Percentiles rank a stretch among this genome's conserved stretches.
Evolutionary conservation across 495 filamentous ascomycete species (phyloP).

Genomic region (Chaetomidium leptoderma): DNA sequence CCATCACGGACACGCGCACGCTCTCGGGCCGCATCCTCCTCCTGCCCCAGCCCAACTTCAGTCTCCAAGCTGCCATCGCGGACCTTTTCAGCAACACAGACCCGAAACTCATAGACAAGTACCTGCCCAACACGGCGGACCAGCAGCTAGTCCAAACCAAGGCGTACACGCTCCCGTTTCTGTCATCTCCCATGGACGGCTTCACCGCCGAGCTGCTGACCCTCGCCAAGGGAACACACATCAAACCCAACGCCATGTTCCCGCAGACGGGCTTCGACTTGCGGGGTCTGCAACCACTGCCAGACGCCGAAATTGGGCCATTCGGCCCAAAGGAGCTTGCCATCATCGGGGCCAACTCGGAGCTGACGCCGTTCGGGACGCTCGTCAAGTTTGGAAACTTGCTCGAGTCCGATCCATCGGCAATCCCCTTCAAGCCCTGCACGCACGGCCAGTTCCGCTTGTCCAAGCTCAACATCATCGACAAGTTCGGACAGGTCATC

Average conservation of each 20-base stretch:
- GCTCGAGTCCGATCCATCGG: neutral
- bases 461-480: constrained; percentile 48
- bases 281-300: too few relatives aligned
- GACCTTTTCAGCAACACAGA: constrained; percentile 36
- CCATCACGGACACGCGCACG: constrained; percentile 32
- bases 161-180: constrained; percentile 28
- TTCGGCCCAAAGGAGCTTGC: too few relatives aligned
- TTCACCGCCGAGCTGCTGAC: constrained; percentile 44
- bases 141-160: neutral
- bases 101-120: neutral
- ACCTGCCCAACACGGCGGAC: neutral
- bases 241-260: constrained; percentile 36
- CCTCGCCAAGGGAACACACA: constrained; percentile 37
- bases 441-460: constrained; percentile 50
- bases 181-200: constrained; percentile 42
- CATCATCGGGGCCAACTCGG: neutral
- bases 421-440: constrained; percentile 39
- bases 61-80: constrained; percentile 31
- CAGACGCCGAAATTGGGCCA: too few relatives aligned
- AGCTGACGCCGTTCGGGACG: constrained; percentile 9
- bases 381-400: too few relatives aligned
- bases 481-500: constrained; percentile 51
- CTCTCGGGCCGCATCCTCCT: constrained; percentile 42
- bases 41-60: constrained; percentile 44
- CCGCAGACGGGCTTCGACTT: neutral